Base-by-base conservation (phyloP, 2,329 filamentous ascomycete species). In the Coleophoma crateriformis region DNA sequence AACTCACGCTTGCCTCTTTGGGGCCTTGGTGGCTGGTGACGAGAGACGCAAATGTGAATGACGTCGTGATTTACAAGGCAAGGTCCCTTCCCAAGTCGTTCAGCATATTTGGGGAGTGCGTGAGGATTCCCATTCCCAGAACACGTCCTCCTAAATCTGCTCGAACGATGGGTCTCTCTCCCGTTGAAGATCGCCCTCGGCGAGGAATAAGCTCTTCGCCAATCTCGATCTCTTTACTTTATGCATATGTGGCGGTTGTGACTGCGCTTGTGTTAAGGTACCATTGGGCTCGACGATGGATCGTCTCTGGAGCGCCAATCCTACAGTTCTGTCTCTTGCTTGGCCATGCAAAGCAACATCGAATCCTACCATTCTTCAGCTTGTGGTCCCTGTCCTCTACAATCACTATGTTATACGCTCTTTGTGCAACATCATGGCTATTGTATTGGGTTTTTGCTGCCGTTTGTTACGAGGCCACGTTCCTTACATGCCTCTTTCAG, bases 341-440 rank as follows among this genome's bases (percentile, higher is more conserved):
- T 7, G 69, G 69, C 17, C 62, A 68, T 33, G 49, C 49, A 7
- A 53, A 57, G 19, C 61, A 60, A 2, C 51, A 66, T 41, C 67
- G 74, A 13, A 64, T 77, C 15, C 53, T 78, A 11, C 67, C 71
- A 2, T 64, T 62, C 20, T 58, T 74, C 27, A 72, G 72, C 2
- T 55, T 77, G 2, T 77, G 74, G 73, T 67, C 71, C 1, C 54
- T 76, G 2, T 63, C 78, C 46, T 61, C 70, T 2, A 70, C 69
- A 0, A 54, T 77, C 22, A 75, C 77, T 53, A 59, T 77, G 3
- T 52, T 64, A 0, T 78, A 77, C 56, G 67, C 68, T 2, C 62
- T 78, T 11, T 69, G 66, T 42, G 67, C 74, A 12, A 78, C 74
- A 13, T 78, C 75, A 54, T 78, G 76, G 75, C 68, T 78, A 1